Base-by-base conservation (phyloP, 1,284 basidiomycete genomes). In the Boletus chippewaensis region DNA sequence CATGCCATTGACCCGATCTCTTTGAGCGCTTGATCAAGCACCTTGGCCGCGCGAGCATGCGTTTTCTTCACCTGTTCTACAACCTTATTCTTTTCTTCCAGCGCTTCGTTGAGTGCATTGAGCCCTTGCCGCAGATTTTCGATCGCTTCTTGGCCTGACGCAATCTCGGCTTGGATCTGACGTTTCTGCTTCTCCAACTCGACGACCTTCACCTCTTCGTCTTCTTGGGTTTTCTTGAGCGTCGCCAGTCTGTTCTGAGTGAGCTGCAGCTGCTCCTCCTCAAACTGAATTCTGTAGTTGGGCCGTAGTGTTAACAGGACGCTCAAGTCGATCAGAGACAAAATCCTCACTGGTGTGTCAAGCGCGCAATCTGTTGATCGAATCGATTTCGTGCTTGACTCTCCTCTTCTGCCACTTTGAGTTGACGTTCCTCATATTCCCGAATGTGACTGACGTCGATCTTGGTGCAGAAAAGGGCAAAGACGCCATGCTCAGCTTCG, bases 391-490 rank as follows among this genome's bases (percentile, higher is more conserved):
- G 75, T 3, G 90, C 91, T 59, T 91, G 90, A 62, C 80, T 89
- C 68, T 94, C 92, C 59, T 90, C 86, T 64, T 92, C 83, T 1
- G 90, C 90, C 20, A 90, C 78, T 65, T 87, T 90, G 29, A 98
- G 76, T 63, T 97, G 94, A 16, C 89, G 81, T 64, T 92, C 87
- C 70, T 99, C 95, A 67, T 97, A 99, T 57, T 96, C 92, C 40
- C 95, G 84, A 56, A 99, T 95, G 70, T 87, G 84, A 31, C 71
- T 67, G 9, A 97, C 87, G 5, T 84, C 80, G 59, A 99, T 94
- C 51, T 81, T 78, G 34, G 69, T 66, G 67, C 95, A 98, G 73
- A 99, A 99, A 3, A 71, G 68, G 0, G 67, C 74, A 64, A 96
- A 99, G 18, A 96, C 74, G 2, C 71, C 73, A 60, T 94, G 91